phyloP scores from a whole-genome alignment of 106 monocot genomes.

The Dendrobium catenatum region DNA sequence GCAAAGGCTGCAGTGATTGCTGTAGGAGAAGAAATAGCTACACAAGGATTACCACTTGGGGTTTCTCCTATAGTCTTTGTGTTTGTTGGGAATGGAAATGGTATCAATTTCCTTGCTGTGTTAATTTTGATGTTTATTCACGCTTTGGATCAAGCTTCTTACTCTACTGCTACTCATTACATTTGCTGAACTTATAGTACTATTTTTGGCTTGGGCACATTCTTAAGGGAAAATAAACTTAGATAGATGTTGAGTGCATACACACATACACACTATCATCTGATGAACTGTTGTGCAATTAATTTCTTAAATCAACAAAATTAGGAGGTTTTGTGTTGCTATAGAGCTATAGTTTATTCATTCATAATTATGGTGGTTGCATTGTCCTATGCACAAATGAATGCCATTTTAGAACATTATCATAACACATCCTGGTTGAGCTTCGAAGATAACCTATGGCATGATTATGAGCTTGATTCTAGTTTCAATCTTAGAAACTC shows the following conservation, averaged over 20 bases:
- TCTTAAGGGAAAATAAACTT: neutral
- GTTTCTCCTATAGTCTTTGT: slow-evolving; percentile 86
- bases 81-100: slow-evolving; percentile 94
- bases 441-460: too few species aligned
- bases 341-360: too few species aligned
- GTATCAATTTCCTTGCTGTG: slow-evolving; percentile 22
- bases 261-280: neutral
- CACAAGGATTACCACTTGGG: slow-evolving; percentile 66
- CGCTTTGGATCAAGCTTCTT: neutral
- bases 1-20: slow-evolving; percentile 95
- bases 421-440: neutral
- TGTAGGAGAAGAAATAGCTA: slow-evolving; percentile 93
- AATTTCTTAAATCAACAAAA: neutral
- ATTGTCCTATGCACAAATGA: neutral
- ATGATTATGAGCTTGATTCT: too few species aligned
- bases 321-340: neutral
- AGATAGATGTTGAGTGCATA: neutral
- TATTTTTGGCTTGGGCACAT: neutral
- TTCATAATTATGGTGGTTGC: neutral
- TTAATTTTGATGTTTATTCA: slow-evolving; percentile 1
- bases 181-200: neutral
- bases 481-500: too few species aligned
- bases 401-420: neutral
- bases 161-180: neutral
- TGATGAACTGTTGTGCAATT: neutral